These are phyloP conservation scores for Rhodofomes roseus DNA, from an alignment of 1,284 basidiomycete species.

Conservation along the genomic window DNA sequence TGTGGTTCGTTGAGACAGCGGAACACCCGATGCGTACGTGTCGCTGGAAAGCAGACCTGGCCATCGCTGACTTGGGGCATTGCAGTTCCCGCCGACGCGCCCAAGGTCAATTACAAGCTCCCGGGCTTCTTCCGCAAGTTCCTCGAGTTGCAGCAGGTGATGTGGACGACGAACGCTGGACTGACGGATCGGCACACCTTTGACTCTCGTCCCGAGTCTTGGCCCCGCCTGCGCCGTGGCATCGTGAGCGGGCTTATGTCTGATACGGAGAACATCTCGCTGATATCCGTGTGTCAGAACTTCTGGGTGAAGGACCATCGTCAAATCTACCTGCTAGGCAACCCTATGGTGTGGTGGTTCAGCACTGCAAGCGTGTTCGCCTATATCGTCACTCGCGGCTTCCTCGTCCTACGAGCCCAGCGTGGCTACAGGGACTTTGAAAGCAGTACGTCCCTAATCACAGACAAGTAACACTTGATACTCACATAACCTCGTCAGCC, in stretches of 20 bases:
- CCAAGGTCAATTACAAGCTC: slow-evolving; percentile 84
- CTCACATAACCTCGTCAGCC: neutral
- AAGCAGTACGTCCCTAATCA: slow-evolving; percentile 59
- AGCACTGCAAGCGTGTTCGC: slow-evolving; percentile 68
- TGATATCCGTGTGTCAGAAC: slow-evolving; percentile 50
- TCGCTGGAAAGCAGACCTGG: neutral
- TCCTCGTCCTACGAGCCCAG: slow-evolving; percentile 87
- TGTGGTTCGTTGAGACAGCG: slow-evolving; percentile 95
- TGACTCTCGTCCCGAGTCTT: slow-evolving; percentile 87
- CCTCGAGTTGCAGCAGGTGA: slow-evolving; percentile 88
- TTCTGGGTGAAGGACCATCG: slow-evolving; percentile 98
- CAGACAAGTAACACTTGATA: too few relatives aligned
- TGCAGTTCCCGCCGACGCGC: slow-evolving; percentile 65
- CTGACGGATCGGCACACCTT: slow-evolving; percentile 93
- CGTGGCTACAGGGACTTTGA: slow-evolving; percentile 91
- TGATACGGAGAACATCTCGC: neutral
- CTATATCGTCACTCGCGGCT: slow-evolving; percentile 68
- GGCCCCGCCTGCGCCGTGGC: slow-evolving; percentile 88
- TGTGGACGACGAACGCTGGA: slow-evolving; percentile 98
- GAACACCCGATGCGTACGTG: slow-evolving; percentile 64
- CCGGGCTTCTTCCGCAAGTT: slow-evolving; percentile 92
- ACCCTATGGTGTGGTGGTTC: slow-evolving; percentile 90
- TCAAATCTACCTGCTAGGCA: slow-evolving; percentile 95
- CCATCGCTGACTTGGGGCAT: neutral
- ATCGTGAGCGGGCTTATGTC: slow-evolving; percentile 67